Percentiles rank a stretch among this genome's conserved stretches.
phyloP scores from a whole-genome alignment of 2,329 filamentous ascomycete genomes.

The Colletotrichum zoysiae region DNA sequence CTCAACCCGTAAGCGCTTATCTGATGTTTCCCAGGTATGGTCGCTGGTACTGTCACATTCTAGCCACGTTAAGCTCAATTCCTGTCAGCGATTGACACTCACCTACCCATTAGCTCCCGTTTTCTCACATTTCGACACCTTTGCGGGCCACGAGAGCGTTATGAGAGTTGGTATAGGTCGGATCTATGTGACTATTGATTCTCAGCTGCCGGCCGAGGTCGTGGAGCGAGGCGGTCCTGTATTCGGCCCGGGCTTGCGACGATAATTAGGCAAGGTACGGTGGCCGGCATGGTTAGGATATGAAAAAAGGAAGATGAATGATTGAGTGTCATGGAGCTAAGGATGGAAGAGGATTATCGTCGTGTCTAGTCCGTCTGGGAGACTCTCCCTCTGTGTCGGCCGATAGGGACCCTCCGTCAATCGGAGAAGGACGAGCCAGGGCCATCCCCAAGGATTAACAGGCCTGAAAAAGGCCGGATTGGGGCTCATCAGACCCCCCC shows the following conservation, averaged over 20 bases:
- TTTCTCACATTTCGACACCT: neutral
- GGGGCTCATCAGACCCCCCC: slow-evolving; percentile 23
- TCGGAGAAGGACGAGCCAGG: neutral
- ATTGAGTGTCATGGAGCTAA: neutral
- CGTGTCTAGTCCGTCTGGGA: neutral
- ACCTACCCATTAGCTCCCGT: slow-evolving; percentile 1
- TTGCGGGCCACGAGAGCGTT: neutral
- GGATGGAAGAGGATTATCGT: neutral
- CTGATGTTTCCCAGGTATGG: neutral
- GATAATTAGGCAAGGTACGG: neutral
- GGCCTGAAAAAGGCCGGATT: neutral
- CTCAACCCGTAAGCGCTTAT: slow-evolving; percentile 54
- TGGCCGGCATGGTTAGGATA: neutral
- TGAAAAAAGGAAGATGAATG: neutral
- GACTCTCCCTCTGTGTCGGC: neutral
- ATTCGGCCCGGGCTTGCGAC: neutral
- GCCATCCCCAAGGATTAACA: neutral
- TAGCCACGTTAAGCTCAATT: slow-evolving; percentile 23
- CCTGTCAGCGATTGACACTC: slow-evolving; percentile 19
- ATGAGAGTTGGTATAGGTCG: neutral
- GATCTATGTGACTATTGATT: neutral
- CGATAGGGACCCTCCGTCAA: neutral
- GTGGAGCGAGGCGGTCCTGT: neutral
- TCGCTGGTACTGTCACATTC: neutral
- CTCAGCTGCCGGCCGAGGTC: neutral